phyloP scores from a whole-genome alignment of 345 rosid species.

The Populus deltoides region DNA sequence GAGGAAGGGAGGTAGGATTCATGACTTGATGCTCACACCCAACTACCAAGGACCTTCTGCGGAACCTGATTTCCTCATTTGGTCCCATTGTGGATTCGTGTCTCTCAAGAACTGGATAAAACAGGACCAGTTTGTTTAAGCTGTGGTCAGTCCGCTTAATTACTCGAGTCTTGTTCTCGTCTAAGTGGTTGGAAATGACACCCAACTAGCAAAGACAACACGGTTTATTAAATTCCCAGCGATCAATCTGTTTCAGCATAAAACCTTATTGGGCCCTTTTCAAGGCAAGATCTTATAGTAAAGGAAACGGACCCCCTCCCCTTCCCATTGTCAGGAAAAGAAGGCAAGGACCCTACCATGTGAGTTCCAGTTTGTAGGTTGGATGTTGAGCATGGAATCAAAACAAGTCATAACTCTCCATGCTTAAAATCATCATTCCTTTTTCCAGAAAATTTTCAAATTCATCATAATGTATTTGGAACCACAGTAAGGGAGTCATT shows the following conservation, averaged over 20 bases:
- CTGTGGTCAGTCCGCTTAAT: no score
- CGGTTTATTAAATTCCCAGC: not conserved
- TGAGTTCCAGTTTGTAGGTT: constrained; percentile 11
- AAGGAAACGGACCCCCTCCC: no score
- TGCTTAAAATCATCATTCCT: constrained; percentile 15
- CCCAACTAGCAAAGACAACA: not conserved
- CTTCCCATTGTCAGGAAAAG: not conserved
- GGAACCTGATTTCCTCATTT: not conserved
- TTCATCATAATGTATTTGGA: not conserved
- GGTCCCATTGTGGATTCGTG: not conserved
- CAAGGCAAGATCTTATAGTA: no score
- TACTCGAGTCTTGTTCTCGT: not conserved
- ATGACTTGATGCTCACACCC: not conserved
- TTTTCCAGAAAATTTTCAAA: constrained; percentile 1
- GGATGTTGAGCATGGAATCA: constrained; percentile 23
- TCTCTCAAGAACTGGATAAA: no score
- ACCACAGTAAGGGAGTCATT: not conserved
- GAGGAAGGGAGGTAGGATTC: not conserved
- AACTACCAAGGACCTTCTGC: not conserved
- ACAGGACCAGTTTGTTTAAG: no score
- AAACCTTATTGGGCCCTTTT: no score
- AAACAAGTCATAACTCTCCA: constrained; percentile 15
- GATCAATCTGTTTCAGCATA: not conserved
- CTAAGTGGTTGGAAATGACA: not conserved
- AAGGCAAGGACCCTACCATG: constrained; percentile 29